Evolutionary conservation across 2,329 filamentous ascomycete genomes (phyloP).

Genomic region (Penicillium brevicompactum): DNA sequence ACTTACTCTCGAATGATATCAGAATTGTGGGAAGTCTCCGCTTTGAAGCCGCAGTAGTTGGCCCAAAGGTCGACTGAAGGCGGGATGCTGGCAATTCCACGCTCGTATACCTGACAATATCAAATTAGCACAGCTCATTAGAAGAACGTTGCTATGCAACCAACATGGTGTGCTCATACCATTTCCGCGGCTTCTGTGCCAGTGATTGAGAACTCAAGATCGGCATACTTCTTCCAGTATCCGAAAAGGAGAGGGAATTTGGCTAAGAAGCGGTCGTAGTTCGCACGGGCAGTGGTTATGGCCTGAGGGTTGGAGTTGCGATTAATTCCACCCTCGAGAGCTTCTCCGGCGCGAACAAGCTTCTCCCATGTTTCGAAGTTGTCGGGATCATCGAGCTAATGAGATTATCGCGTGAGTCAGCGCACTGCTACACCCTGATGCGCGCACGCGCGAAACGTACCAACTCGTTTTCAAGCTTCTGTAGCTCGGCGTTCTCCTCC

Average conservation of each 20-base stretch:
- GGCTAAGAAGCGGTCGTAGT: constrained; percentile 88
- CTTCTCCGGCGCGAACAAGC: constrained; percentile 78
- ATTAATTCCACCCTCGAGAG: constrained; percentile 88
- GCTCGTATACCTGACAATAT: constrained; percentile 76
- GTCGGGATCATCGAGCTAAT: constrained; percentile 70
- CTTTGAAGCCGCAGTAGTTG: constrained; percentile 96
- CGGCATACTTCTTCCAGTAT: constrained; percentile 99
- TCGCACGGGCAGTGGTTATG: constrained; percentile 80
- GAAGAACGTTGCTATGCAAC: not conserved
- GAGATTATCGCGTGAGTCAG: constrained; percentile 12
- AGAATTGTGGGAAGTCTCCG: constrained; percentile 92
- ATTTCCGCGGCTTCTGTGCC: constrained; percentile 97
- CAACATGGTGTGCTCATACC: constrained; percentile 55
- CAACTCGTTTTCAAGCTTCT: constrained; percentile 74
- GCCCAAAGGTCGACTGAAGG: constrained; percentile 97
- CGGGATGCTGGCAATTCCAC: constrained; percentile 88
- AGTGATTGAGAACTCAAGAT: constrained; percentile 94
- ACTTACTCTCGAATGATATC: constrained; percentile 99
- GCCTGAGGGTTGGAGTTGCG: constrained; percentile 95
- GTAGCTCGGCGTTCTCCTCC: constrained; percentile 80
- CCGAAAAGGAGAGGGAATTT: constrained; percentile 96
- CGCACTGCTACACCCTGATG: not conserved
- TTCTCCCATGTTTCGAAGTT: constrained; percentile 96
- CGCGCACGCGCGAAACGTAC: constrained; percentile 54
- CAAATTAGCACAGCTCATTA: constrained; percentile 2